These are phyloP conservation scores for Phaeosphaeria sp. DNA, from an alignment of 2,329 filamentous ascomycete genomes.

Conservation along the genomic window DNA sequence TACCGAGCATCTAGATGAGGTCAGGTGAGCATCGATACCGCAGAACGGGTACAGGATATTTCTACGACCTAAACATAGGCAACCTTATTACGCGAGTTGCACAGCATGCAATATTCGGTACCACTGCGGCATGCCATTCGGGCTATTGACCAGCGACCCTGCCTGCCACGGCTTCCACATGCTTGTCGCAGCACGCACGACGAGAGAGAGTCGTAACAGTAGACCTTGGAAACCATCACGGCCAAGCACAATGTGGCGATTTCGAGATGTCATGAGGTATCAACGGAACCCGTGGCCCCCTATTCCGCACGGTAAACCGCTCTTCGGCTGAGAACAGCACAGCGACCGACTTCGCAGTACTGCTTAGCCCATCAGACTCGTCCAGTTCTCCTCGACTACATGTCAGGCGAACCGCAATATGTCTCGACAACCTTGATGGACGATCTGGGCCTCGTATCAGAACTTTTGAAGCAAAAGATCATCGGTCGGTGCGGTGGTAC, in stretches of 20 bases:
- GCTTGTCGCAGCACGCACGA: background rate
- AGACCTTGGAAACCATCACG: background rate
- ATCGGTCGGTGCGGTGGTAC: slow-evolving; percentile 7
- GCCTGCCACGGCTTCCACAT: background rate
- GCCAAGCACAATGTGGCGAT: background rate
- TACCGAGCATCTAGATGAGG: background rate
- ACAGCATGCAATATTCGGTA: background rate
- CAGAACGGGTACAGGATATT: background rate
- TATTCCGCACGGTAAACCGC: background rate
- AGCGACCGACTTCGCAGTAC: background rate
- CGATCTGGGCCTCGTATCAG: background rate
- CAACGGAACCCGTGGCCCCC: background rate
- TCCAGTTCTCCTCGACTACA: background rate
- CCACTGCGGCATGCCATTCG: background rate
- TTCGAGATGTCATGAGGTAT: background rate
- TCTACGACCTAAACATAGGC: background rate
- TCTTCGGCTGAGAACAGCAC: background rate
- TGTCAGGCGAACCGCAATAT: background rate
- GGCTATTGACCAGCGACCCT: background rate
- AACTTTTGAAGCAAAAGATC: slow-evolving; percentile 2
- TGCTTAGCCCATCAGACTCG: background rate
- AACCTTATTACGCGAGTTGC: background rate
- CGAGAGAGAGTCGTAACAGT: background rate
- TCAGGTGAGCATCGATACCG: background rate
- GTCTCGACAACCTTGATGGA: background rate